A percentile compares a stretch with the other conserved stretches of the same genome.
Evolutionary conservation across 2,329 filamentous ascomycete species (phyloP).

Genomic region (Proliferodiscus dingleyae): DNA sequence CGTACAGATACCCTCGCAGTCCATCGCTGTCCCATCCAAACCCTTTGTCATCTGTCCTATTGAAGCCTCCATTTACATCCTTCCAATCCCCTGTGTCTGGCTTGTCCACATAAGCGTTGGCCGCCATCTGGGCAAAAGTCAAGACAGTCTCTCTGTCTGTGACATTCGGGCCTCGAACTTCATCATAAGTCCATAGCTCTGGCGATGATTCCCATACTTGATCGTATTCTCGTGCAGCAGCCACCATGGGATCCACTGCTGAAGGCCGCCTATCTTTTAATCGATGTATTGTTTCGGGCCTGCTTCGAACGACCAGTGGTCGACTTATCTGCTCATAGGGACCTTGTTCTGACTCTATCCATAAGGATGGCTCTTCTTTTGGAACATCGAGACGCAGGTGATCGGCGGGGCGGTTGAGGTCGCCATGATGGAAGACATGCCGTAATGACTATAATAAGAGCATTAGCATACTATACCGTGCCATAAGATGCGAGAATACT

Average conservation of each 20-base stretch:
- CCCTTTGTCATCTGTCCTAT: conserved; percentile 75
- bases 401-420: conserved; percentile 69
- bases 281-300: conserved; percentile 67
- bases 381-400: conserved; percentile 71
- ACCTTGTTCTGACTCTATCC: conserved; percentile 56
- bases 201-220: conserved; percentile 62
- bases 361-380: conserved; percentile 49
- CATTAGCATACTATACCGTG: conserved; percentile 10
- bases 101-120: conserved; percentile 79
- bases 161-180: conserved; percentile 72
- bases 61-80: conserved; percentile 73
- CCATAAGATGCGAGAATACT: conserved; percentile 17
- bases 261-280: conserved; percentile 72
- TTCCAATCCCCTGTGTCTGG: conserved; percentile 75
- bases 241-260: conserved; percentile 74
- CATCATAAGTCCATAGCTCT: conserved; percentile 75
- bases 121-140: conserved; percentile 80
- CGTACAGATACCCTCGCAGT: conserved; percentile 86
- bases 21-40: conserved; percentile 94
- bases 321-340: conserved; percentile 46
- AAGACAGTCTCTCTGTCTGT: conserved; percentile 81
- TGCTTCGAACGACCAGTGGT: conserved; percentile 58
- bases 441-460: conserved; percentile 53
- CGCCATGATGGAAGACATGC: conserved; percentile 91
- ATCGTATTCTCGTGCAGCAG: conserved; percentile 64